Conservation (phyloP, 2,329 filamentous ascomycete genomes). For the Nemania sp. region DNA sequence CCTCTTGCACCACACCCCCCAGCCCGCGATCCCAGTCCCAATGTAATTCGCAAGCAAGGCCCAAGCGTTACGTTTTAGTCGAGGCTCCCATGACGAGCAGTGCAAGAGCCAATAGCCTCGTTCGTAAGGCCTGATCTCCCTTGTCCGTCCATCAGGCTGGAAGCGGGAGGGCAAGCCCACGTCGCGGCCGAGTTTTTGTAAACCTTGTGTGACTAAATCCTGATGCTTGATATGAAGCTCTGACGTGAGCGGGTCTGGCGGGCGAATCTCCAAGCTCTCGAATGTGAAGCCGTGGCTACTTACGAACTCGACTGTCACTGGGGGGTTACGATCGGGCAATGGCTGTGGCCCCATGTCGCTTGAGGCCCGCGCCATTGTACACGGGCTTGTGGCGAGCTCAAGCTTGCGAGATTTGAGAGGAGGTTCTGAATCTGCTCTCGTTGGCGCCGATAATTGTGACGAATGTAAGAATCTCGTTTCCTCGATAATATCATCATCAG, state of each 20-base stretch:
- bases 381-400: conserved; percentile 26
- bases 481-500: conserved; percentile 34
- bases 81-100: conserved; percentile 56
- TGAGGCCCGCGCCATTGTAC: conserved; percentile 38
- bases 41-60: conserved; percentile 64
- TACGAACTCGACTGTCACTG: conserved; percentile 32
- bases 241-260: conserved; percentile 59
- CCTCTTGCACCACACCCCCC: conserved; percentile 66
- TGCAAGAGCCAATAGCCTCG: conserved; percentile 78
- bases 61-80: conserved; percentile 62
- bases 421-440: conserved; percentile 43
- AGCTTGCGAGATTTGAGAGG: conserved; percentile 37
- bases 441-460: conserved; percentile 19
- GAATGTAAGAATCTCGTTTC: conserved; percentile 34
- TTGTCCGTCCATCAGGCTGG: conserved; percentile 52
- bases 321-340: conserved; percentile 20
- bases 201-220: conserved; percentile 60
- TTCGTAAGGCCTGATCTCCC: conserved; percentile 63
- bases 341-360: conserved; percentile 43
- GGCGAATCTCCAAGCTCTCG: conserved; percentile 53
- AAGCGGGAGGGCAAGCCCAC: conserved; percentile 59
- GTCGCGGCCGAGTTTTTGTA: conserved; percentile 58
- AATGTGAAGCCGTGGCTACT: conserved; percentile 36
- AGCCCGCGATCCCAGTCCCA: conserved; percentile 62
- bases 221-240: conserved; percentile 47